Evolutionary conservation across 495 filamentous ascomycete species (phyloP), one percentile per base, ranked within the genome.

Genomic region (Hyphodiscus hymeniophilus): DNA sequence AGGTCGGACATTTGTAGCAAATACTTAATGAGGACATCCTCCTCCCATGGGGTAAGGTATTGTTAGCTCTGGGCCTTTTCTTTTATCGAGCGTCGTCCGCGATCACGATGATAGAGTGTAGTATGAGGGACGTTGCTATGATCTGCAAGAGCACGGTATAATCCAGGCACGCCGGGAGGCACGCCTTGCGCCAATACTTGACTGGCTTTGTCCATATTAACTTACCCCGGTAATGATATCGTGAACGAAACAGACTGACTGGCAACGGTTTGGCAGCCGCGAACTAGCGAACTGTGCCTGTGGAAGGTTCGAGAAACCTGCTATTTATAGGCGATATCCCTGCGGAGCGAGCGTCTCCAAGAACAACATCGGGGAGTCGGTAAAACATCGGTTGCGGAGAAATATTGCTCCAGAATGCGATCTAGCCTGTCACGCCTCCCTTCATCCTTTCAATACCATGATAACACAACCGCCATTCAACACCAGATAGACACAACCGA

Each of bases 51-150:
- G 2, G 34, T 54, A 20, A 63, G 56, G 21, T 61, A 61, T 45
- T 61, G 56, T 54, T 63, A 45, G 48, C 53, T 41, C 52, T 57
- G 41, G 28, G 56, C 59, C 53, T 59, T 59, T 31, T 59, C 34
- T 54, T 59, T 43, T 28, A 4, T 61, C 38, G 53, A 61, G 22
- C 30, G 53, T 45, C 52, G 52, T 44, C 56, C 36, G 36, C 30
- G 30, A 32, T 7, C 30, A 32, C 30, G 30, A 32, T 32, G 48
- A 45, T 51, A 32, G 18, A 60, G 56, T 36, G 56, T 61, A 46
- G 56, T 54, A 41, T 17, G 44, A 23, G 58, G 41, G 42, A 61
- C 49, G 17, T 56, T 44, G 32, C 52, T 17, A 48, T 61, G 44
- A 54, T 54, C 56, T 56, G 52, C 41, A 47, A 53, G 45, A 35